Evolutionary conservation across 225 moss, liverwort and hornwort genomes (phyloP).

Genomic region (Physcomitrellopsis africana): DNA sequence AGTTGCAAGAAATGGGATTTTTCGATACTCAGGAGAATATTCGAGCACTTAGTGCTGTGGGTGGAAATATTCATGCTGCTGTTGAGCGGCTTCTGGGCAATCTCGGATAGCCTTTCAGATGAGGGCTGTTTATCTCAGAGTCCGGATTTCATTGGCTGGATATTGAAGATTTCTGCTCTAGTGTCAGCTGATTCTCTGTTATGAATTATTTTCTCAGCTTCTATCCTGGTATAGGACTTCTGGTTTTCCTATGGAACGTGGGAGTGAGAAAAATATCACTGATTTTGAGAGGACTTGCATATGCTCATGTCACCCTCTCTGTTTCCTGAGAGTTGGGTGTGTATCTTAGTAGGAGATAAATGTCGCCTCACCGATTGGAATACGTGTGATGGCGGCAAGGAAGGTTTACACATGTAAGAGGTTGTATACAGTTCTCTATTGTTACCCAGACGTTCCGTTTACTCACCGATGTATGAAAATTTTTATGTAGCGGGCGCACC

Average conservation of each 20-base stretch:
- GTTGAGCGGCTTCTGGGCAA: slow-evolving; percentile 93
- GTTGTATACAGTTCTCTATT: slow-evolving; percentile 70
- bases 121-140: slow-evolving; percentile 35
- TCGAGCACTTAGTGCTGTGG: slow-evolving; percentile 84
- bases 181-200: slow-evolving; percentile 22
- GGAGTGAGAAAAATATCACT: neutral
- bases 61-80: slow-evolving; percentile 93
- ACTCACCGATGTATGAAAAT: slow-evolving; percentile 48
- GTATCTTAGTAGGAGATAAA: slow-evolving; percentile 62
- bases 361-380: slow-evolving; percentile 46
- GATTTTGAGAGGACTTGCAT: slow-evolving; percentile 56
- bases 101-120: slow-evolving; percentile 47
- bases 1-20: slow-evolving; percentile 99
- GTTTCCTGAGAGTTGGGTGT: slow-evolving; percentile 59
- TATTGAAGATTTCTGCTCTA: too few species aligned
- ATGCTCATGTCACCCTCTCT: slow-evolving; percentile 51
- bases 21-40: slow-evolving; percentile 89
- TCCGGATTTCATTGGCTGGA: slow-evolving; percentile 27
- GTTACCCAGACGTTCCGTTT: slow-evolving; percentile 51
- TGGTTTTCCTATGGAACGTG: too few species aligned
- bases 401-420: slow-evolving; percentile 55
- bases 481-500: slow-evolving; percentile 47
- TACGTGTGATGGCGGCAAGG: slow-evolving; percentile 40
- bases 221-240: slow-evolving; percentile 35
- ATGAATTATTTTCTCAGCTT: slow-evolving; percentile 31